Percentiles rank a stretch among this genome's conserved stretches.
Conservation (phyloP, 768 basidiomycete species). For the Suillus brevipes region DNA sequence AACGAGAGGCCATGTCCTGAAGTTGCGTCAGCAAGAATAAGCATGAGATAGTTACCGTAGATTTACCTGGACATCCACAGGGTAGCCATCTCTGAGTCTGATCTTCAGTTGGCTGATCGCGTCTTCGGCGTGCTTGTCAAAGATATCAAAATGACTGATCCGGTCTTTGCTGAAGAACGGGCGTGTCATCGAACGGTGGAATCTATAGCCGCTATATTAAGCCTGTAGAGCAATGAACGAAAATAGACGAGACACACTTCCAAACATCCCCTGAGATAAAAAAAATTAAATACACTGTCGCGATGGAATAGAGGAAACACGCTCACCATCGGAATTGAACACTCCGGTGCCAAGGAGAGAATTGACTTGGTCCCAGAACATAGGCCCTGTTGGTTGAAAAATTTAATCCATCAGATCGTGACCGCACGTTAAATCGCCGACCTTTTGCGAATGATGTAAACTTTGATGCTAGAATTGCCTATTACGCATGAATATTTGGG, state of each 20-base stretch:
- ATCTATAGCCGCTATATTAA: constrained; percentile 22
- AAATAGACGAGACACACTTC: constrained; percentile 32
- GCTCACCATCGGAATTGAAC: constrained; percentile 42
- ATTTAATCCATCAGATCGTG: constrained; percentile 3
- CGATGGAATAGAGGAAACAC: background rate
- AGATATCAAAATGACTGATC: constrained; percentile 42
- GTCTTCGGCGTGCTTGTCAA: constrained; percentile 37
- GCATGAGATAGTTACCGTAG: constrained; percentile 2
- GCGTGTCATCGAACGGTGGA: constrained; percentile 43
- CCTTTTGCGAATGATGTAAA: constrained; percentile 40
- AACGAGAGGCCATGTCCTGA: constrained; percentile 41
- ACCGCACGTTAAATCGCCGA: constrained; percentile 11
- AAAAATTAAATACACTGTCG: background rate
- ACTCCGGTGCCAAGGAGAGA: constrained; percentile 39
- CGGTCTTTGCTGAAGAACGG: constrained; percentile 43
- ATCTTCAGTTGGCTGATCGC: constrained; percentile 34
- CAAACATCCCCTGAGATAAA: constrained; percentile 33
- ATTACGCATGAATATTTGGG: background rate
- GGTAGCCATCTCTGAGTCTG: constrained; percentile 35
- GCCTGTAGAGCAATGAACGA: constrained; percentile 1
- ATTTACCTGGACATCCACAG: constrained; percentile 43
- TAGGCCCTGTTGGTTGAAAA: constrained; percentile 17
- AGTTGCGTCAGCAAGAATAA: constrained; percentile 3
- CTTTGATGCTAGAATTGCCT: constrained; percentile 40
- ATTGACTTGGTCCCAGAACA: constrained; percentile 24